Evolutionary conservation across 768 basidiomycete genomes (phyloP), one percentile per base, ranked within the genome.

Genomic region (Pholiota conissans): DNA sequence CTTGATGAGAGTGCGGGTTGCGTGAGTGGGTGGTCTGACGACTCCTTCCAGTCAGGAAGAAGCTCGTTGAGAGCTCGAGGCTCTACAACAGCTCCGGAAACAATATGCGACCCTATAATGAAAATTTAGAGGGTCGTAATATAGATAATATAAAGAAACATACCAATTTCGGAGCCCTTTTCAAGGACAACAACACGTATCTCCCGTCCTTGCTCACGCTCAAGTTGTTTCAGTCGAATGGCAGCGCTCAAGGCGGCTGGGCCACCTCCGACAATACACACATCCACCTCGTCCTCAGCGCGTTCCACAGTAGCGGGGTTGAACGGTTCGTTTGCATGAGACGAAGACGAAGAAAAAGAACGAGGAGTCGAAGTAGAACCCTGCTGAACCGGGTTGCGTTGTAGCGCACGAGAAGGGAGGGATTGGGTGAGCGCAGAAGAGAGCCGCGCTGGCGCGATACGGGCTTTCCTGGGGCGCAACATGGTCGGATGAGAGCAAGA

Each of bases 171-270:
- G 14, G 80, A 78, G 10, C 95, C 96, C 73, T 99, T 99, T 75
- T 98, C 97, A 6, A 98, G 79, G 0, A 99, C 90, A 40, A 99
- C 91, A 6, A 99, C 94, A 14, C 96, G 80, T 13, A 96, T 78
- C 61, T 95, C 91, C 53, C 82, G 83, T 0, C 89, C 92, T 40
- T 78, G 82, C 69, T 93, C 87, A 63, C 82, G 73, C 67, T 94
- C 93, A 24, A 97, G 84, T 73, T 98, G 95, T 74, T 96, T 98
- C 52, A 99, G 76, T 5, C 94, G 83, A 59, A 98, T 98, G 4
- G 95, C 96, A n/a, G 96, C 95, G 61, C 88, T 89, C 59, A 99
- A 81, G 5, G 97, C 96, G 0, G 97, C 96, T 0, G 97, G 97
- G 2, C 95, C 97, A 2, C 83, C 95, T 9, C 96, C 96, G 55